Conservation (phyloP, 2,329 filamentous ascomycete genomes). For the Penicillium griseofulvum region DNA sequence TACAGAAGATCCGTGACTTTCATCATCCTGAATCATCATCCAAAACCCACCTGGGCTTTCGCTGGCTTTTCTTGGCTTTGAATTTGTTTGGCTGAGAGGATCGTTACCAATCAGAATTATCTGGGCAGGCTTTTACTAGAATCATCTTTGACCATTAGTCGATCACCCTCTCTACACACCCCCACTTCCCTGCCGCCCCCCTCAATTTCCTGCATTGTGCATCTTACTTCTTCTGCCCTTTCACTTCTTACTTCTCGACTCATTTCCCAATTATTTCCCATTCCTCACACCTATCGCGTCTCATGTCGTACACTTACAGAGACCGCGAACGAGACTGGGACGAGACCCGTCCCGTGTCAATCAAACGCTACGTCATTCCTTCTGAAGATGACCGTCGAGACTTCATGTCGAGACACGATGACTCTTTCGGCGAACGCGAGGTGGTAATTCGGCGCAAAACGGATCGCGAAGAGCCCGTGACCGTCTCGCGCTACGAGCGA, state of each 20-base stretch:
- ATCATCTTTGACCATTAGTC: conserved; percentile 16
- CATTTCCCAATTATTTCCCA: conserved; percentile 12
- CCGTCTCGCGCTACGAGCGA: conserved; percentile 51
- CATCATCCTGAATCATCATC: conserved; percentile 11
- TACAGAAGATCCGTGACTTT: conserved; percentile 4
- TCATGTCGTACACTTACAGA: conserved; percentile 41
- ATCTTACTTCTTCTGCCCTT: conserved; percentile 3
- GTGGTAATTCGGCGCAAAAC: conserved; percentile 46
- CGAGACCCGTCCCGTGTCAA: conserved; percentile 44
- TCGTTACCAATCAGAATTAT: conserved; percentile 17
- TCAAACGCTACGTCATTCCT: conserved; percentile 58
- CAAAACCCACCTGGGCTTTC: background rate
- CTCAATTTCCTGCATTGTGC: conserved; percentile 19
- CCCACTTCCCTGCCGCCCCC: conserved; percentile 24
- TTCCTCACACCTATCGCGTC: conserved; percentile 11
- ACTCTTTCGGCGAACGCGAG: conserved; percentile 38
- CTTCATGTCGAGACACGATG: conserved; percentile 29
- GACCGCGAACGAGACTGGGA: conserved; percentile 44
- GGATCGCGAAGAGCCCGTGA: conserved; percentile 45
- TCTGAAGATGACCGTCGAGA: conserved; percentile 41
- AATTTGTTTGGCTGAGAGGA: conserved; percentile 1
- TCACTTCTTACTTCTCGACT: background rate
- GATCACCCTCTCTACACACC: conserved; percentile 10
- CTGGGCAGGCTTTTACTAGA: conserved; percentile 1
- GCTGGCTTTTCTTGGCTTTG: background rate